Evolutionary conservation across 306 rosid genomes (phyloP).

Genomic region (Pyrus pyrifolia): DNA sequence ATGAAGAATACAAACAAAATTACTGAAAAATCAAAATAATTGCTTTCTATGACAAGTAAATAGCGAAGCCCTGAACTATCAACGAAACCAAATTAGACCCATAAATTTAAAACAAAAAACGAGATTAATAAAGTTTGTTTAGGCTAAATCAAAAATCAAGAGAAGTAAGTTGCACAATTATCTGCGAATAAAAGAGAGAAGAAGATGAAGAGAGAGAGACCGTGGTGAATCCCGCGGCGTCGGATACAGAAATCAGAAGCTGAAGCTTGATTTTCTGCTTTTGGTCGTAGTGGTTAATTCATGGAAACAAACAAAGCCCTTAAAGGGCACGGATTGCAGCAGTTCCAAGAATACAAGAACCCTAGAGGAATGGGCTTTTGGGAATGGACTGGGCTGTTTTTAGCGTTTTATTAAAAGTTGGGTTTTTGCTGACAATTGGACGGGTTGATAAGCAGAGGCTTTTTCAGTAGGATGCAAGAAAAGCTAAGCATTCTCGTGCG

Average conservation of each 20-base stretch:
- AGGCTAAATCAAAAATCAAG: neutral
- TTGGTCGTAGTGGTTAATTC: too few relatives aligned
- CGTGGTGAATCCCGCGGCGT: conserved; percentile 5
- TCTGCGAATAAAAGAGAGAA: neutral
- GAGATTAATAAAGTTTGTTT: neutral
- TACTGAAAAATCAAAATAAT: neutral
- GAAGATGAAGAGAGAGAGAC: neutral
- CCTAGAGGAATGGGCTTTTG: neutral
- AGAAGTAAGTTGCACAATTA: too few relatives aligned
- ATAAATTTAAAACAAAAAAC: neutral
- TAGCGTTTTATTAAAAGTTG: too few relatives aligned
- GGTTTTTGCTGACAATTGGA: too few relatives aligned
- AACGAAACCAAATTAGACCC: neutral
- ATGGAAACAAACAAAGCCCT: too few relatives aligned
- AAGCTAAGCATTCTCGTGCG: too few relatives aligned
- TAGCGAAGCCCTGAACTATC: neutral
- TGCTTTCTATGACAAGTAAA: neutral
- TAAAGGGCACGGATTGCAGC: too few relatives aligned
- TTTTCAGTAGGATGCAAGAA: too few relatives aligned
- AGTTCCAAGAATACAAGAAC: neutral
- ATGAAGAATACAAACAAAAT: neutral
- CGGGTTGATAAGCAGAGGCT: too few relatives aligned
- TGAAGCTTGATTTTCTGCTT: neutral
- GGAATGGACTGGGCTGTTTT: neutral
- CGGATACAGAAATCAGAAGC: neutral